Evolutionary conservation across 257 asterid species (phyloP).

Genomic region (Coffea canephora): DNA sequence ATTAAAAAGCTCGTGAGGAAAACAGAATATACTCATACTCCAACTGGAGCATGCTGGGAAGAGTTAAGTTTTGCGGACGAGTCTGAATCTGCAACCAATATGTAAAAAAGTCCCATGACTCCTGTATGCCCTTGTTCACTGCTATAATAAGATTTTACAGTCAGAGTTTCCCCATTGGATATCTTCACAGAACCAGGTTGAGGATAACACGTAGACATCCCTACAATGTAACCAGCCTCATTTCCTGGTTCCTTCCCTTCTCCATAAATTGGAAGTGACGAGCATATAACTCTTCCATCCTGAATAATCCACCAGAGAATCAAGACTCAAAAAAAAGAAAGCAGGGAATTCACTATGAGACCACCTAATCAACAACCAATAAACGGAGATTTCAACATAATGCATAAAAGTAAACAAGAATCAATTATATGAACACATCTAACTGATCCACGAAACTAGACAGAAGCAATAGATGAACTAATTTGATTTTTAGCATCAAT

Average conservation of each 20-base stretch:
- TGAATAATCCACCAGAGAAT: slow-evolving; percentile 22
- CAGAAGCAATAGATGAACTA: not conserved
- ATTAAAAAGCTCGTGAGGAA: not conserved
- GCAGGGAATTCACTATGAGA: not conserved
- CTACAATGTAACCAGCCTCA: slow-evolving; percentile 82
- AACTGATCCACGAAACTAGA: not conserved
- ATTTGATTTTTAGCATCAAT: not conserved
- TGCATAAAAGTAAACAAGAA: not conserved
- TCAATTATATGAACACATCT: not conserved
- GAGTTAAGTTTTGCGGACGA: slow-evolving; percentile 27
- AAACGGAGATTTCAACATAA: not conserved
- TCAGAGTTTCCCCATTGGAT: slow-evolving; percentile 60
- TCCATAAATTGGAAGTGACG: slow-evolving; percentile 70
- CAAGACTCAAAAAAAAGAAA: not conserved
- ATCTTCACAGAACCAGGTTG: slow-evolving; percentile 73
- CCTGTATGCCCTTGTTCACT: slow-evolving; percentile 57
- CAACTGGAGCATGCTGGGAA: slow-evolving; percentile 23
- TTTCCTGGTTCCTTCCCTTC: slow-evolving; percentile 69
- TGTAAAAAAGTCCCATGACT: slow-evolving; percentile 89
- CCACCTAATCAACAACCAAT: not conserved
- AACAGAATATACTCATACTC: slow-evolving; percentile 31
- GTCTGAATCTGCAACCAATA: slow-evolving; percentile 60
- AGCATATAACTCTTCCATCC: slow-evolving; percentile 77
- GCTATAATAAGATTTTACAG: slow-evolving; percentile 67
- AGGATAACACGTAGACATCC: slow-evolving; percentile 90